A percentile compares a stretch with the other conserved stretches of the same genome.
These are phyloP conservation scores for Paradendryphiella salina DNA, from an alignment of 2,329 filamentous ascomycete genomes.

Conservation along the genomic window DNA sequence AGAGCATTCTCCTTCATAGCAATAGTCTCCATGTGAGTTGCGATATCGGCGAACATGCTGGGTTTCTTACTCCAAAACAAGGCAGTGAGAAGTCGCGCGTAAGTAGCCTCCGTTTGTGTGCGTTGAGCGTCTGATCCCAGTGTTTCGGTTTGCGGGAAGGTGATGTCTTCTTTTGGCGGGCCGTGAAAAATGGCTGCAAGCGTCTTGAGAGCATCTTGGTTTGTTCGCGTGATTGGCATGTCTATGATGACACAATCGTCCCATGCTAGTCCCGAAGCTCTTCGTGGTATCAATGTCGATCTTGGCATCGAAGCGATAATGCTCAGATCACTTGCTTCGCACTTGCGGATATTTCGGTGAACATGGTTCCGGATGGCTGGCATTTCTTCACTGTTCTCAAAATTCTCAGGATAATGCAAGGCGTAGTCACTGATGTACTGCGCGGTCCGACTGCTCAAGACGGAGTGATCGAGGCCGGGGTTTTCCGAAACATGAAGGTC, in stretches of 20 bases:
- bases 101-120: conserved; percentile 53
- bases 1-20: conserved; percentile 61
- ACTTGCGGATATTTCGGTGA: conserved; percentile 55
- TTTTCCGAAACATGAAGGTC: conserved; percentile 55
- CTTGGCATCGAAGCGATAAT: conserved; percentile 63
- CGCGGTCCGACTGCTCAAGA: conserved; percentile 59
- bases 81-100: conserved; percentile 60
- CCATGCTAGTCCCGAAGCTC: conserved; percentile 43
- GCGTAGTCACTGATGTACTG: conserved; percentile 62
- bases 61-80: conserved; percentile 57
- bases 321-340: conserved; percentile 60
- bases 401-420: conserved; percentile 58
- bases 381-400: conserved; percentile 53
- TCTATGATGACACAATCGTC: conserved; percentile 50
- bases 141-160: conserved; percentile 42
- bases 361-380: conserved; percentile 55
- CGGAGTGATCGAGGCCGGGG: conserved; percentile 57
- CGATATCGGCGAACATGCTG: conserved; percentile 57
- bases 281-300: conserved; percentile 54
- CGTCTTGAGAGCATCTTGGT: conserved; percentile 58
- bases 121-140: conserved; percentile 32
- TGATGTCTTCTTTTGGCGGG: conserved; percentile 47
- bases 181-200: conserved; percentile 61
- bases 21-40: conserved; percentile 59
- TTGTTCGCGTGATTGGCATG: conserved; percentile 57